Evolutionary conservation across 2,329 filamentous ascomycete species (phyloP).

Genomic region (Penicillium sp.): DNA sequence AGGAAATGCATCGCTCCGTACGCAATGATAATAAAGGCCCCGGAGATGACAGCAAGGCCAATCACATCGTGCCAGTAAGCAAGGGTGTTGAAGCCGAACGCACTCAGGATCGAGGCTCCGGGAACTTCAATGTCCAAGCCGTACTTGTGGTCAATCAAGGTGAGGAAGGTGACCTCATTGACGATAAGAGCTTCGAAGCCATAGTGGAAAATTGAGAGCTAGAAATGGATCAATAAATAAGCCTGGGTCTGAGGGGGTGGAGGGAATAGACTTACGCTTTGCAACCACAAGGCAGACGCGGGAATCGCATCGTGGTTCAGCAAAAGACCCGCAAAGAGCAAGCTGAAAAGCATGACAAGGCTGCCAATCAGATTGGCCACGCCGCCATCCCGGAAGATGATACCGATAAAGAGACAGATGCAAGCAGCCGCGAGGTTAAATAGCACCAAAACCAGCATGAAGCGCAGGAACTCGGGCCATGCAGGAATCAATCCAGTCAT

Average conservation of each 20-base stretch:
- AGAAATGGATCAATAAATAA: constrained; percentile 32
- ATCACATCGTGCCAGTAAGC: constrained; percentile 84
- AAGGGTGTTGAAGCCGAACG: constrained; percentile 89
- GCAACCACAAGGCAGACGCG: constrained; percentile 81
- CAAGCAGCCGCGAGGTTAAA: constrained; percentile 95
- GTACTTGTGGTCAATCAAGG: constrained; percentile 90
- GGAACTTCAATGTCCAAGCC: constrained; percentile 96
- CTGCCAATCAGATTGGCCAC: constrained; percentile 94
- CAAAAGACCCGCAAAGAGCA: constrained; percentile 90
- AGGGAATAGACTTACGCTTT: constrained; percentile 62
- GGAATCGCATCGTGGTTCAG: constrained; percentile 95
- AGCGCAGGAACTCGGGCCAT: constrained; percentile 82
- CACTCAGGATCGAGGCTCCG: constrained; percentile 88
- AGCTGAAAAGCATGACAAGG: constrained; percentile 94
- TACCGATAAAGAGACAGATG: constrained; percentile 94
- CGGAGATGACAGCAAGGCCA: constrained; percentile 80
- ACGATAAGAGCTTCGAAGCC: constrained; percentile 95
- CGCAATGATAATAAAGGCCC: constrained; percentile 80
- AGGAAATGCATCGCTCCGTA: constrained; percentile 93
- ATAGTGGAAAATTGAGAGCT: constrained; percentile 96
- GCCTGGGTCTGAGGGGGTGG: background rate
- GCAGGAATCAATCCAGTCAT: constrained; percentile 93
- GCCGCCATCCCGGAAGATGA: constrained; percentile 86
- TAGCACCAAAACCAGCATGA: constrained; percentile 86
- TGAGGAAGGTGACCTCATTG: constrained; percentile 90